Evolutionary conservation across 2,329 filamentous ascomycete genomes (phyloP), one percentile per base, ranked within the genome.

Genomic region (Botrytis cinerea): DNA sequence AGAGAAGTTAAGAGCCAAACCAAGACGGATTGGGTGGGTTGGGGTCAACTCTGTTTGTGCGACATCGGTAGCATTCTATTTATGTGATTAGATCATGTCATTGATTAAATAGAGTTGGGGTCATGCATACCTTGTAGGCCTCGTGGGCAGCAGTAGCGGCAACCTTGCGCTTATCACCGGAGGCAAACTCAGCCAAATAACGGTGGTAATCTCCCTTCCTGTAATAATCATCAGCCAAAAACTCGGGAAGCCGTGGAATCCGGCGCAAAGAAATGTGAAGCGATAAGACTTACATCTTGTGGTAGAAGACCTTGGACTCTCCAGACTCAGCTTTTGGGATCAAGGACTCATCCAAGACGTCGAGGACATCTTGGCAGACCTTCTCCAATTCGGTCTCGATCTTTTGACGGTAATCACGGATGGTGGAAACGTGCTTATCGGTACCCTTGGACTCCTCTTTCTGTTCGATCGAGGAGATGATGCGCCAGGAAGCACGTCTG

Each of bases 281-380:
- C 73, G 76, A 80, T 75, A 78, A 74, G 78, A 88, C 93, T 81
- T 87, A 98, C 95, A 98, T 98, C 91, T 98, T 98, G 92, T 98
- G 95, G 89, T 98, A 98, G 86, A 98, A 98, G 84, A 98, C 95
- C 91, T 98, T 98, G 84, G 94, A 97, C 89, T 98, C 95, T 87
- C 95, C 95, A 79, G 93, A 92, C 86, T 96, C 92, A 83, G 95
- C 95, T 86, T 96, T 95, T 85, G 95, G 95, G 83, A 98, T 98
- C 82, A 98, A 89, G 83, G 91, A 91, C 82, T 97, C 88, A 84
- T 98, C 95, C 78, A 98, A 89, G 80, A 98, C 95, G 81, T 97
- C 92, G 80, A 98, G 92, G 80, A 98, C 94, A 87, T 98, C 95
- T 87, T 98, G 91, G 90, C 95, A 98, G 86, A 98, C 94, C 88